Evolutionary conservation across 2,329 filamentous ascomycete species (phyloP).

Genomic region (Penicillium sp.): DNA sequence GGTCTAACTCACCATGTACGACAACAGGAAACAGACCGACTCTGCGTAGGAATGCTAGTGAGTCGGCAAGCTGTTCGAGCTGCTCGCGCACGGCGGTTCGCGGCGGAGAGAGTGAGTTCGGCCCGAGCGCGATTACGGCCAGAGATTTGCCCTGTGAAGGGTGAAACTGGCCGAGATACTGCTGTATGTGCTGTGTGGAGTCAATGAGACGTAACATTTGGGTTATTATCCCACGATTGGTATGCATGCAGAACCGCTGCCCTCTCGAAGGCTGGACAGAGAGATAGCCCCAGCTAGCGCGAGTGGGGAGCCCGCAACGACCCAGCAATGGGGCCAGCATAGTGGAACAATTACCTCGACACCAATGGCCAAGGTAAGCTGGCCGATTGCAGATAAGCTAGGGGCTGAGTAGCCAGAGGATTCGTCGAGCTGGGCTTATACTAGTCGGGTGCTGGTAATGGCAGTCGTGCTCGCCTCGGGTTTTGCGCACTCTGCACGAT

Average conservation of each 20-base stretch:
- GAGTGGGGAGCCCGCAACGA: neutral
- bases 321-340: neutral
- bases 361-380: neutral
- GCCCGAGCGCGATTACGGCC: neutral
- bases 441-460: neutral
- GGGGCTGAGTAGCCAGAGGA: neutral
- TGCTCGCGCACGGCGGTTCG: neutral
- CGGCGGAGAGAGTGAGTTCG: neutral
- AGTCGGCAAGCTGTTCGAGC: neutral
- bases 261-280: neutral
- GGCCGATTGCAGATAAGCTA: neutral
- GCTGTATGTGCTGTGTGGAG: neutral
- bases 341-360: neutral
- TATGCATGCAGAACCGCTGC: neutral
- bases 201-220: neutral
- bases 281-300: neutral
- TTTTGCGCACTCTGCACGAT: neutral
- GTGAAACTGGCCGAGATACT: slow-evolving; percentile 1
- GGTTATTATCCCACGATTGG: slow-evolving; percentile 1
- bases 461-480: neutral
- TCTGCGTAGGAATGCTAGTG: neutral
- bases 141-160: neutral
- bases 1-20: slow-evolving; percentile 1
- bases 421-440: neutral
- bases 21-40: neutral